These are phyloP conservation scores for Speleostelium caveatum DNA, from an alignment of 78 protist species.

Conservation along the genomic window DNA sequence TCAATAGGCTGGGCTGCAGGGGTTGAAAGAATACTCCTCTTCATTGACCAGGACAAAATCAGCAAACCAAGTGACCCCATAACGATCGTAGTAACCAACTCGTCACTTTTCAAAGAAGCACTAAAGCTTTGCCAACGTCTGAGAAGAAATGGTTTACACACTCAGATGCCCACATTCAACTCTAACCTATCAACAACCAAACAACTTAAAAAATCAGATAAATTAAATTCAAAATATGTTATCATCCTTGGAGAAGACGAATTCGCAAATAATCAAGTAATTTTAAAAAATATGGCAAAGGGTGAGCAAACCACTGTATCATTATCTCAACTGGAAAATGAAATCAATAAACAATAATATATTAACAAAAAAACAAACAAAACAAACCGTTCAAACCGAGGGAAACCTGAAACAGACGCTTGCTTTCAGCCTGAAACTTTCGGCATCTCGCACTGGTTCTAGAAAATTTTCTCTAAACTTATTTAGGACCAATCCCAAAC, in stretches of 20 bases:
- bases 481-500: no score
- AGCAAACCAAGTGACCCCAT: not conserved
- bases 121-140: conserved; percentile 1
- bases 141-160: not conserved
- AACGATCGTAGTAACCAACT: not conserved
- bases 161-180: not conserved
- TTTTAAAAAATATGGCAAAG: conserved; percentile 11
- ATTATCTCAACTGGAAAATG: not conserved
- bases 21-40: conserved; percentile 37
- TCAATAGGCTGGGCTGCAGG: conserved; percentile 76
- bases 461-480: no score
- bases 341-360: not conserved
- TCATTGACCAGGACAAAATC: not conserved
- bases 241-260: conserved; percentile 36
- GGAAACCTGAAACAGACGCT: no score
- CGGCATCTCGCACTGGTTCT: no score
- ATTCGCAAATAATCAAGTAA: not conserved
- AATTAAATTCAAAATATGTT: not conserved
- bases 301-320: not conserved
- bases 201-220: conserved; percentile 38
- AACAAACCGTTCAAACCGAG: no score
- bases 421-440: no score
- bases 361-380: not conserved
- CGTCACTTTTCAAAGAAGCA: not conserved
- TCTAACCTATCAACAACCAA: not conserved